Base-by-base conservation (phyloP, 106 monocot genomes). In the Narthecium ossifragum region DNA sequence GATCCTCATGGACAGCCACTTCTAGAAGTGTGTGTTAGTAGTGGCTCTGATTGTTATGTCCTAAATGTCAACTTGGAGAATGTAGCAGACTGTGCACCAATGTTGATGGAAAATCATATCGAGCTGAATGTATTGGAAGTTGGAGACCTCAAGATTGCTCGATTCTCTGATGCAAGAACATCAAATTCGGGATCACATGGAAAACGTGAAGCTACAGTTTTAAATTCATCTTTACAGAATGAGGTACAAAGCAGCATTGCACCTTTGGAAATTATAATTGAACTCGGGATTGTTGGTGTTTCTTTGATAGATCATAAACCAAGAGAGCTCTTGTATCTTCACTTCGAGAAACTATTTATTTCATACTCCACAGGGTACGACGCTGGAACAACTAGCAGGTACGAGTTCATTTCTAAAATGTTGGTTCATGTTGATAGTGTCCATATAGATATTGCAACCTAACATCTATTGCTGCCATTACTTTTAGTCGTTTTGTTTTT, bases 241-340 rank as follows among this genome's bases (percentile, higher is more conserved):
- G 73, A 78, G 58, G 66, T 46, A 23, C 46, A 64, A 32, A 67
- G 24, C 31, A 73, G 52, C 36, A 54, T 59, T 53, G 59, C 63
- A 59, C 90, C 83, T 34, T 63, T 87, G 22, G 98, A 98, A 60
- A 61, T 98, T 71, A 76, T 85, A 51, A 67, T 98, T 39, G 98
- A 98, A 38, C 47, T 91, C 34, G 90, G 91, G 15, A 53, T 84
- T 67, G 71, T 98, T 34, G 91, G 98, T 0, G 40, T 88, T 45
- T 98, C 91, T 61, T 57, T 98, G 53, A 80, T 98, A 58, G 98
- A 98, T 70, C 83, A 98, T 72, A 87, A 68, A 64, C 91, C 98
- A 55, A 74, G 72, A 57, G 98, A 98, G 59, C 72, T 98, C 10
- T 55, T 98, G 48, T 98, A 88, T 74, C 76, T 98, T 32, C 75